Conservation (phyloP, 2,329 filamentous ascomycete genomes). For the Stachybotrys elegans region DNA sequence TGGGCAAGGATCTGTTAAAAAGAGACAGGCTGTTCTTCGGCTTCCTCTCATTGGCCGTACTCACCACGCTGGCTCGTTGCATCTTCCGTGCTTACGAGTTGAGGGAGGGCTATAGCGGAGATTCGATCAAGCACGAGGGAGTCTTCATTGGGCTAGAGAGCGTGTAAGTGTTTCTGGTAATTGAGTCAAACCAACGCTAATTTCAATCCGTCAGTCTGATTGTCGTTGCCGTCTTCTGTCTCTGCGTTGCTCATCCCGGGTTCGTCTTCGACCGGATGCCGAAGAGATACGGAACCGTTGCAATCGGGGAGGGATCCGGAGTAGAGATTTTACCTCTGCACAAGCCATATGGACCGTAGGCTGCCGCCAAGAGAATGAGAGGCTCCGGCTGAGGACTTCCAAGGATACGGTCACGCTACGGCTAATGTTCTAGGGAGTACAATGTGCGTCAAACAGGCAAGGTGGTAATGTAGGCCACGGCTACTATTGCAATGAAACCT, state of each 20-base stretch:
- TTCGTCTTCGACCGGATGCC: not conserved
- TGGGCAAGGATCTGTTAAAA: not conserved
- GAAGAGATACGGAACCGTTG: not conserved
- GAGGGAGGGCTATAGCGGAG: conserved; percentile 46
- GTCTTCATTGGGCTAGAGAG: conserved; percentile 41
- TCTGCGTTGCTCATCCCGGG: conserved; percentile 5
- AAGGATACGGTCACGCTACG: too few species aligned
- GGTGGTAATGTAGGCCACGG: too few species aligned
- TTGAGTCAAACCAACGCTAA: not conserved
- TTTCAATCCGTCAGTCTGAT: conserved; percentile 8
- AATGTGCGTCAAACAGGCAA: too few species aligned
- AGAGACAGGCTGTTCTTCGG: conserved; percentile 19
- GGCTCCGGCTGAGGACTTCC: too few species aligned
- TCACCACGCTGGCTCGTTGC: conserved; percentile 50
- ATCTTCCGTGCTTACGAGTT: conserved; percentile 54
- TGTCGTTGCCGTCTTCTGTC: conserved; percentile 6
- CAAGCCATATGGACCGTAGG: too few species aligned
- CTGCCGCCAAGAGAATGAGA: too few species aligned
- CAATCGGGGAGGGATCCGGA: too few species aligned
- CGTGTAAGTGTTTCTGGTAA: conserved; percentile 12
- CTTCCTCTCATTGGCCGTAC: conserved; percentile 41
- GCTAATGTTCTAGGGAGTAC: too few species aligned
- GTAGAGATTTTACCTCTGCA: too few species aligned
- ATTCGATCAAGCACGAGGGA: conserved; percentile 37
- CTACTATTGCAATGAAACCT: too few species aligned